Conservation (phyloP, 2,329 filamentous ascomycete species). For the Cordyceps cicadae region DNA sequence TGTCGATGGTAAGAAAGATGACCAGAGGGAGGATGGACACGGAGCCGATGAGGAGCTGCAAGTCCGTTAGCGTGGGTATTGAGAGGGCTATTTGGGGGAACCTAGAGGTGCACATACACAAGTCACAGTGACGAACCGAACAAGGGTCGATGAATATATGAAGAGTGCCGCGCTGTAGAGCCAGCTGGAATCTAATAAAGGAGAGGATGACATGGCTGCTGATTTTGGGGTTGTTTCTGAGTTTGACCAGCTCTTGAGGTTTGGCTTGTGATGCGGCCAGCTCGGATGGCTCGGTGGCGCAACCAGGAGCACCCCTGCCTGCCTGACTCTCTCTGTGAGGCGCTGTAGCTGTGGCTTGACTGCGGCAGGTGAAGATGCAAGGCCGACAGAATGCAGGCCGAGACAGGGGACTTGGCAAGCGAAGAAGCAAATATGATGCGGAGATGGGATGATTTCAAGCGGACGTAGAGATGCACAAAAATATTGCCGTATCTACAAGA, state of each 20-base stretch:
- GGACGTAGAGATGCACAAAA: neutral
- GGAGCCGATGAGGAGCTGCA: constrained; percentile 29
- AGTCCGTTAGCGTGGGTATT: neutral
- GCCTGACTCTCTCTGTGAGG: neutral
- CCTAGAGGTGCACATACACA: neutral
- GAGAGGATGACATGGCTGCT: constrained; percentile 2
- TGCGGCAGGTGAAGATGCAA: neutral
- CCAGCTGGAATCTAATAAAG: neutral
- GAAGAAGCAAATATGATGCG: neutral
- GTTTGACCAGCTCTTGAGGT: neutral
- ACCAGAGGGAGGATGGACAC: constrained; percentile 39
- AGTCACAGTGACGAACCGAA: neutral
- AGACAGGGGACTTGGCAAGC: neutral
- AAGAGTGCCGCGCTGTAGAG: constrained; percentile 1
- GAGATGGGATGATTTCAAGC: neutral
- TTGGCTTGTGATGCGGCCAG: neutral
- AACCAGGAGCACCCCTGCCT: neutral
- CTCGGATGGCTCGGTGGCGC: neutral
- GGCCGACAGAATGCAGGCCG: neutral
- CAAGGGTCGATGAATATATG: neutral
- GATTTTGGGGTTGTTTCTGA: neutral
- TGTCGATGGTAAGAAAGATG: constrained; percentile 41
- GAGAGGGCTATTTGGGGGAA: neutral
- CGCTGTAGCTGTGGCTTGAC: neutral
- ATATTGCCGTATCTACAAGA: neutral